Percentiles rank a stretch among this genome's conserved stretches.
Evolutionary conservation across 192 early-diverging fungal genomes (phyloP).

Genomic region (Glomus cerebriforme): DNA sequence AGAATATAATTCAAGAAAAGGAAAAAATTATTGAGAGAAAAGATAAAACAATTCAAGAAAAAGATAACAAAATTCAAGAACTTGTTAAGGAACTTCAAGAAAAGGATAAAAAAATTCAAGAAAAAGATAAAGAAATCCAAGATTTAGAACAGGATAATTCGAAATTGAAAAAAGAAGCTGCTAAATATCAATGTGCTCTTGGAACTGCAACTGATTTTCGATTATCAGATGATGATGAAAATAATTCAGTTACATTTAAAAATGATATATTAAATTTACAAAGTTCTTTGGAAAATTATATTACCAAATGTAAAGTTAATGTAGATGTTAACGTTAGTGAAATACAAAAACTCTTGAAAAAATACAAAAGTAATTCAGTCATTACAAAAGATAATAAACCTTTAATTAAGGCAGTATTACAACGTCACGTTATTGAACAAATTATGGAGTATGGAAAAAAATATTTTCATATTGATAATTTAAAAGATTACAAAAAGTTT

Average conservation of each 20-base stretch:
- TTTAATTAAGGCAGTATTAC: conserved; percentile 3
- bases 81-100: too few relatives aligned
- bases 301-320: not conserved
- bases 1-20: too few relatives aligned
- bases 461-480: not conserved
- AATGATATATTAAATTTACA: not conserved
- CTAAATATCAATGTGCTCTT: conserved; percentile 14
- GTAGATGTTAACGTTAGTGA: not conserved
- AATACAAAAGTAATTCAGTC: not conserved
- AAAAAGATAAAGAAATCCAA: not conserved
- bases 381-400: not conserved
- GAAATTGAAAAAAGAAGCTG: conserved; percentile 2
- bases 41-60: too few relatives aligned
- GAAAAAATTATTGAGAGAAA: too few relatives aligned
- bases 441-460: not conserved
- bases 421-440: not conserved
- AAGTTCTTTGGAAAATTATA: not conserved
- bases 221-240: conserved; percentile 13
- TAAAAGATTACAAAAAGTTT: too few relatives aligned
- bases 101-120: too few relatives aligned
- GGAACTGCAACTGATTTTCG: conserved; percentile 11
- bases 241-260: conserved; percentile 14
- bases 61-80: too few relatives aligned
- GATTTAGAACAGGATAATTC: not conserved
- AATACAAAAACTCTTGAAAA: conserved; percentile 2